A percentile compares a stretch with the other conserved stretches of the same genome.
phyloP scores from a whole-genome alignment of 257 asterid species.

The Henckelia pumila region DNA sequence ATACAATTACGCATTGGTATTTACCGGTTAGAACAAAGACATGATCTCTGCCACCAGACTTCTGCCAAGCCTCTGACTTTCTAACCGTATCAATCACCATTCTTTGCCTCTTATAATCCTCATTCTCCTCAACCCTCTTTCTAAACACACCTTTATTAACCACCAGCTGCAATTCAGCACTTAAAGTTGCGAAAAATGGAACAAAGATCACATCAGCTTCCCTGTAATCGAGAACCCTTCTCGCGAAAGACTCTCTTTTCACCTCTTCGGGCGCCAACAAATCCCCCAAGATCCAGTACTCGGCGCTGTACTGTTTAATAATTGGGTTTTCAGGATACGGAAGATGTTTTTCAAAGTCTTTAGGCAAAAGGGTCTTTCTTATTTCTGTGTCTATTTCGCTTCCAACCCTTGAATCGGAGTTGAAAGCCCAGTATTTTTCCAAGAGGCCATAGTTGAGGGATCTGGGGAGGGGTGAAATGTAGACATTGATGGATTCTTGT shows the following conservation, averaged over 20 bases:
- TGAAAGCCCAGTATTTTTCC: constrained; percentile 66
- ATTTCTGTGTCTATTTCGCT: constrained; percentile 80
- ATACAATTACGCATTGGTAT: not conserved
- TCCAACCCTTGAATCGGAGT: constrained; percentile 66
- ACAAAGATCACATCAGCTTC: constrained; percentile 91
- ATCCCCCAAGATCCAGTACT: constrained; percentile 95
- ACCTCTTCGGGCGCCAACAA: constrained; percentile 46
- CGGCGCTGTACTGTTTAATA: constrained; percentile 91
- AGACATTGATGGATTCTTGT: constrained; percentile 53
- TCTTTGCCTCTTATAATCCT: constrained; percentile 81
- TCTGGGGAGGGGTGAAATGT: constrained; percentile 71
- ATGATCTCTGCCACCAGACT: constrained; percentile 92
- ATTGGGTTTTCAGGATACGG: constrained; percentile 85
- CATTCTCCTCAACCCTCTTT: constrained; percentile 75
- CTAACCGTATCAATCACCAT: constrained; percentile 66
- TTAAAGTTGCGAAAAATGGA: constrained; percentile 85
- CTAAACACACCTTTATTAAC: constrained; percentile 74
- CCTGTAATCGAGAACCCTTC: constrained; percentile 50
- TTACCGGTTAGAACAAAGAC: constrained; percentile 91
- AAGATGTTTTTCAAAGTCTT: constrained; percentile 31
- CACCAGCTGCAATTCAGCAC: constrained; percentile 87
- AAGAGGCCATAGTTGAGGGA: constrained; percentile 86
- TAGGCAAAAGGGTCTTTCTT: constrained; percentile 44
- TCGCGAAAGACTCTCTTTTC: constrained; percentile 57
- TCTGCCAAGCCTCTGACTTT: constrained; percentile 72